Percentiles rank a stretch among this genome's conserved stretches.
These are phyloP conservation scores for Alternaria ethzedia DNA, from an alignment of 2,329 filamentous ascomycete genomes.

Conservation along the genomic window DNA sequence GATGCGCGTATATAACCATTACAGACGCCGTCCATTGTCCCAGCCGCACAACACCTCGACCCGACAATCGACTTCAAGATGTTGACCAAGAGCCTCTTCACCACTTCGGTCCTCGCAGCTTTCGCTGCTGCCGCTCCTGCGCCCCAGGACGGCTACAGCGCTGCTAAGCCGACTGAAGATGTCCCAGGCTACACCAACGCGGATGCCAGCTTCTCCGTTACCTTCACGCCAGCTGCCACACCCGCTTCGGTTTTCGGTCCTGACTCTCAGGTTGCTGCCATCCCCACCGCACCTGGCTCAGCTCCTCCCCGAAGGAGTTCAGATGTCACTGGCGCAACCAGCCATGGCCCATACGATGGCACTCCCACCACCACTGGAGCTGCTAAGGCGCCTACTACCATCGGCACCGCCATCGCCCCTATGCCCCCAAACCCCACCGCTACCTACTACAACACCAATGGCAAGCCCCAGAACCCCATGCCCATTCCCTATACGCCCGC, in stretches of 20 bases:
- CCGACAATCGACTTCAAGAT: slow-evolving; percentile 38
- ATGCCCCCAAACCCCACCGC: slow-evolving; percentile 55
- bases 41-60: slow-evolving; percentile 9
- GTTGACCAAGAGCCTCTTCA: slow-evolving; percentile 44
- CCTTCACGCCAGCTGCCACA: slow-evolving; percentile 37
- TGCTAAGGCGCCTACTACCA: slow-evolving; percentile 60
- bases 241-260: slow-evolving; percentile 53
- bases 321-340: slow-evolving; percentile 64
- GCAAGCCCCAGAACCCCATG: slow-evolving; percentile 69
- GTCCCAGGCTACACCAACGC: slow-evolving; percentile 55
- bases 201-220: slow-evolving; percentile 51
- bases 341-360: slow-evolving; percentile 73
- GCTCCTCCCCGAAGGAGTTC: slow-evolving; percentile 56
- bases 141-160: slow-evolving; percentile 35
- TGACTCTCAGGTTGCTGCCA: slow-evolving; percentile 51
- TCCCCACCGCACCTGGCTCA: slow-evolving; percentile 37
- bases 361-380: slow-evolving; percentile 74
- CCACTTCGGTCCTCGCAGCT: slow-evolving; percentile 44
- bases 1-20: slow-evolving; percentile 20
- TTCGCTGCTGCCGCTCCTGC: slow-evolving; percentile 48
- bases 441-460: slow-evolving; percentile 74
- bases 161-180: neutral
- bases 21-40: neutral
- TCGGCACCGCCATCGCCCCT: slow-evolving; percentile 61
- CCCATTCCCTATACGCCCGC: slow-evolving; percentile 75